phyloP scores from a whole-genome alignment of 2,329 filamentous ascomycete species.

The Chaetomiaceae sp. region DNA sequence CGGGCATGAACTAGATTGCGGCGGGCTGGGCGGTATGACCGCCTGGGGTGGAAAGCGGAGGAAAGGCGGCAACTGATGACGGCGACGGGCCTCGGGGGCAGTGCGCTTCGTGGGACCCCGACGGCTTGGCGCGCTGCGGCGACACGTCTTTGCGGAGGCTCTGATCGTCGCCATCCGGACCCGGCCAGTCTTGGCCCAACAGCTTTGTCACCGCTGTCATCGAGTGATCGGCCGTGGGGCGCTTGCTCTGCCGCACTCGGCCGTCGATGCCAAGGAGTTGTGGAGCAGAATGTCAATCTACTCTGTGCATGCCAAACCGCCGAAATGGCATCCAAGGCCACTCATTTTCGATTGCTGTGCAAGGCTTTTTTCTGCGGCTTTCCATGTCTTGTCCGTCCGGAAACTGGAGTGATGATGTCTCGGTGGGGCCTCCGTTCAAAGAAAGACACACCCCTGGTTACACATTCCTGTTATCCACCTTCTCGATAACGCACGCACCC shows the following conservation, averaged over 20 bases:
- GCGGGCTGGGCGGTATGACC: background rate
- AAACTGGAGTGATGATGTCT: slow-evolving; percentile 8
- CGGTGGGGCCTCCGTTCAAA: slow-evolving; percentile 7
- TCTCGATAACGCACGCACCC: background rate
- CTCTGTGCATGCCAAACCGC: slow-evolving; percentile 24
- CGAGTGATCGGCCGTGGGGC: slow-evolving; percentile 24
- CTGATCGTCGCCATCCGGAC: slow-evolving; percentile 19
- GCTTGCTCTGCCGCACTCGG: slow-evolving; percentile 21
- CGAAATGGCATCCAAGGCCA: slow-evolving; percentile 20
- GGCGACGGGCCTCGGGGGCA: slow-evolving; percentile 10
- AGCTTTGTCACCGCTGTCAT: slow-evolving; percentile 18
- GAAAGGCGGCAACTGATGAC: slow-evolving; percentile 5
- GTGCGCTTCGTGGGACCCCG: slow-evolving; percentile 14
- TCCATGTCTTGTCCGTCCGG: slow-evolving; percentile 17
- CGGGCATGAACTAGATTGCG: slow-evolving; percentile 63
- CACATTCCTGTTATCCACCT: background rate
- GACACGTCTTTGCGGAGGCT: slow-evolving; percentile 17
- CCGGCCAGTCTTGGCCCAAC: slow-evolving; percentile 21
- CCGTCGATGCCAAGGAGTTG: slow-evolving; percentile 24
- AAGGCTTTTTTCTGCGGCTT: slow-evolving; percentile 21
- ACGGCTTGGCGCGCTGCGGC: slow-evolving; percentile 19
- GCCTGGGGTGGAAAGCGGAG: background rate
- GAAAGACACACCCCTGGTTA: background rate
- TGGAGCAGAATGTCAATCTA: slow-evolving; percentile 25
- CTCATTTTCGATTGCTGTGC: slow-evolving; percentile 21